phyloP scores from a whole-genome alignment of 2,329 filamentous ascomycete genomes.

The Cladophialophora carrionii region DNA sequence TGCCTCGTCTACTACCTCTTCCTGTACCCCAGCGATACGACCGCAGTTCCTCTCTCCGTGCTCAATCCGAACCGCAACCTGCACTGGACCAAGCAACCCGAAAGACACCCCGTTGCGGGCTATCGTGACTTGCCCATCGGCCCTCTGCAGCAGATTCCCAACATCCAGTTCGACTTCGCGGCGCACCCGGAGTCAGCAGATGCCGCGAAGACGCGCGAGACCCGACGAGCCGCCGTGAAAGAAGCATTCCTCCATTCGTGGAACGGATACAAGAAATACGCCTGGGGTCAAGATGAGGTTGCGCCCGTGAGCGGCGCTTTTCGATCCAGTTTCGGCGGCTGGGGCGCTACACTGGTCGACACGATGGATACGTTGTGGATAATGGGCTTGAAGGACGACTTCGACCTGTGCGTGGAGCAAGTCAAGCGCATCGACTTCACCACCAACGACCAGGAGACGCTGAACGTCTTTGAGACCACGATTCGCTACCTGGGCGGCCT shows the following conservation, averaged over 20 bases:
- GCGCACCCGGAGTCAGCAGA: constrained; percentile 26
- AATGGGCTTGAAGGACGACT: constrained; percentile 68
- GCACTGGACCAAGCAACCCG: constrained; percentile 34
- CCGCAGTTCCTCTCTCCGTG: constrained; percentile 3
- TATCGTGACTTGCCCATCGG: constrained; percentile 33
- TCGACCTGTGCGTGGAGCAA: constrained; percentile 64
- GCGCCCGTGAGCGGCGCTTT: constrained; percentile 58
- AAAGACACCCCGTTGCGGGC: constrained; percentile 32
- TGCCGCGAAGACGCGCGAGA: constrained; percentile 24
- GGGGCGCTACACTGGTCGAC: constrained; percentile 70
- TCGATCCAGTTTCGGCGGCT: constrained; percentile 66
- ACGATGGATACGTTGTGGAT: constrained; percentile 73
- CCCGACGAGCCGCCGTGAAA: constrained; percentile 52
- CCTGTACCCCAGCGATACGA: constrained; percentile 23
- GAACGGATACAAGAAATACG: constrained; percentile 63
- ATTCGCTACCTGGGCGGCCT: constrained; percentile 85
- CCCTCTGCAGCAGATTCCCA: constrained; percentile 31
- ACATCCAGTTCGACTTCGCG: constrained; percentile 38
- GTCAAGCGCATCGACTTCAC: constrained; percentile 62
- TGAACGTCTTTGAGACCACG: constrained; percentile 87
- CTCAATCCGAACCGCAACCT: constrained; percentile 14
- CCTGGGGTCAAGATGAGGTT: constrained; percentile 68
- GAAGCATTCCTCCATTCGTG: constrained; percentile 61
- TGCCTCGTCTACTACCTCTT: constrained; percentile 34
- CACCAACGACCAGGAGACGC: constrained; percentile 46